Percentiles rank a stretch among this genome's conserved stretches.
phyloP scores from a whole-genome alignment of 768 basidiomycete species.

The Panaeolus cyanescens region DNA sequence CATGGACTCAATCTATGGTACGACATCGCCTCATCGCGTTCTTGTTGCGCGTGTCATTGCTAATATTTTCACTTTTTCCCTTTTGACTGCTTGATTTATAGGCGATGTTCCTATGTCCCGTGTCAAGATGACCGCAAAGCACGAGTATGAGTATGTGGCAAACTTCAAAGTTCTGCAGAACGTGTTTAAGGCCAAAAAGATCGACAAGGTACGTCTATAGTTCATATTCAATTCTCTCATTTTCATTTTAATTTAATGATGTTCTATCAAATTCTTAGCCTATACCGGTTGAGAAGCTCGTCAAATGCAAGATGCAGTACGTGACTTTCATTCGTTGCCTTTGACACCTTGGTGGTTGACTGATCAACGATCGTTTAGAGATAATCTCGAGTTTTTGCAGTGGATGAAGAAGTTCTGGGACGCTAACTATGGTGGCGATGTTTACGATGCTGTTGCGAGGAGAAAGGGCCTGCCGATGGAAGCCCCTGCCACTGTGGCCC shows the following conservation, averaged over 20 bases:
- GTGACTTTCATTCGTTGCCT: slow-evolving; percentile 30
- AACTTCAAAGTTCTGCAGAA: slow-evolving; percentile 98
- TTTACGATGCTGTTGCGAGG: slow-evolving; percentile 83
- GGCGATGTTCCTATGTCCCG: slow-evolving; percentile 89
- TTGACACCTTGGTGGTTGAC: neutral
- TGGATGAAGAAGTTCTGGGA: slow-evolving; percentile 99
- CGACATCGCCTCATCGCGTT: slow-evolving; percentile 29
- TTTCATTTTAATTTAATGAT: slow-evolving; percentile 4
- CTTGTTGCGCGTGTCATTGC: slow-evolving; percentile 3
- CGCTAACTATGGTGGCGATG: slow-evolving; percentile 81
- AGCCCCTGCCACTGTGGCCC: slow-evolving; percentile 77
- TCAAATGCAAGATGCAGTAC: slow-evolving; percentile 99
- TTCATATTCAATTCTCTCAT: neutral
- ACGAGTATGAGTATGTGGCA: slow-evolving; percentile 92
- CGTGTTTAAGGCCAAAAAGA: slow-evolving; percentile 86
- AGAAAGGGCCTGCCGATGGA: slow-evolving; percentile 79
- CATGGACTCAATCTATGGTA: slow-evolving; percentile 92
- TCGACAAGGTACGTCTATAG: slow-evolving; percentile 76
- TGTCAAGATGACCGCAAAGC: slow-evolving; percentile 96
- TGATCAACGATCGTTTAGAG: slow-evolving; percentile 44
- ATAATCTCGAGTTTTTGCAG: slow-evolving; percentile 98
- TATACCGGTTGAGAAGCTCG: slow-evolving; percentile 90
- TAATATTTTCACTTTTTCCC: slow-evolving; percentile 8
- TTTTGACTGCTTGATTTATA: slow-evolving; percentile 28
- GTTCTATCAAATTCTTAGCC: slow-evolving; percentile 52